These are phyloP conservation scores for Phytopythium sindhum DNA, from an alignment of 352 stramenopile genomes.

Conservation along the genomic window DNA sequence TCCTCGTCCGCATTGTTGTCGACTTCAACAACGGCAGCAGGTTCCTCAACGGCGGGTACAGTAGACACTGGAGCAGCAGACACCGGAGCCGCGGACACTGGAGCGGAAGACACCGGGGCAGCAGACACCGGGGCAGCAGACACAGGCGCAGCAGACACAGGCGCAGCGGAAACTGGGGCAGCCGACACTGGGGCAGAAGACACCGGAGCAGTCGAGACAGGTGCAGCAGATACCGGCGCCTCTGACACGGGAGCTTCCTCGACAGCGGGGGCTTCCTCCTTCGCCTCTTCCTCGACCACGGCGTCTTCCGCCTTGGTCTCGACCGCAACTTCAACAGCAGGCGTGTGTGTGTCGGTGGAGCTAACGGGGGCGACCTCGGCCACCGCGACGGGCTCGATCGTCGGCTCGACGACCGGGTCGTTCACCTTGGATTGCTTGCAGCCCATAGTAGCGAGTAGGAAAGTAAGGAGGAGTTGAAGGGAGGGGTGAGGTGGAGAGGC, in stretches of 20 bases:
- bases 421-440: conserved; percentile 61
- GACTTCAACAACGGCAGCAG: conserved; percentile 9
- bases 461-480: neutral
- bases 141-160: conserved; percentile 10
- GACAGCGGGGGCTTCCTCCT: neutral
- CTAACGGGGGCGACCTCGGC: conserved; percentile 5
- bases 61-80: neutral
- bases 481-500: conserved; percentile 1
- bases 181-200: conserved; percentile 6
- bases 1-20: conserved; percentile 9
- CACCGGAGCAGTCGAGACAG: neutral
- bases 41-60: conserved; percentile 3
- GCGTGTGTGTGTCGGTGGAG: conserved; percentile 2
- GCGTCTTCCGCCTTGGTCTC: neutral
- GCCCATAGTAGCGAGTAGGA: conserved; percentile 34
- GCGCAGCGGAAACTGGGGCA: conserved; percentile 10
- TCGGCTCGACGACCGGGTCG: conserved; percentile 39
- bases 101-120: conserved; percentile 2
- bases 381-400: conserved; percentile 10
- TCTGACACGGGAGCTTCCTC: neutral
- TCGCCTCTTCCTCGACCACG: neutral
- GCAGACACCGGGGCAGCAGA: conserved; percentile 12
- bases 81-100: neutral
- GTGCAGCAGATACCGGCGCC: neutral
- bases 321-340: neutral